A percentile compares a stretch with the other conserved stretches of the same genome.
These are phyloP conservation scores for Solanum dulcamara DNA, from an alignment of 257 asterid species.

Conservation along the genomic window DNA sequence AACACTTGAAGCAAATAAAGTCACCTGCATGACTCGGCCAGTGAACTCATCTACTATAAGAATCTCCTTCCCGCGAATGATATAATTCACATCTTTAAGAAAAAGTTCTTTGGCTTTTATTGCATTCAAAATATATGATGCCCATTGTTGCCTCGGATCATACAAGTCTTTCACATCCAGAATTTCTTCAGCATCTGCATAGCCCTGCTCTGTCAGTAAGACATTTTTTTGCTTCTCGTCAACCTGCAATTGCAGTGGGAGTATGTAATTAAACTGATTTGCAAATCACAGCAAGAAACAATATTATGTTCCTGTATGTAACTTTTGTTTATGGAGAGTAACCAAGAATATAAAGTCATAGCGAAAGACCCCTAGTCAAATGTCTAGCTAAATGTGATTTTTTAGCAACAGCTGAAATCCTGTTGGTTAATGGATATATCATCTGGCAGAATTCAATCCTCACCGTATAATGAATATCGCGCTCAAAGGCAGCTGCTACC, in stretches of 20 bases:
- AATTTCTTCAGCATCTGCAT: slow-evolving; percentile 97
- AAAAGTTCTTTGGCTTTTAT: slow-evolving; percentile 93
- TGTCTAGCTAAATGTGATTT: not conserved
- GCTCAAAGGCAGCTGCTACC: slow-evolving; percentile 82
- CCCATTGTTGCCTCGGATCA: slow-evolving; percentile 99
- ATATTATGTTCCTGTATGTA: not conserved
- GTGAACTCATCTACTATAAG: slow-evolving; percentile 96
- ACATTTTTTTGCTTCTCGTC: slow-evolving; percentile 90
- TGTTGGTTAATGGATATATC: not conserved
- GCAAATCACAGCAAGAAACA: not conserved
- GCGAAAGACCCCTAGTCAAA: not conserved
- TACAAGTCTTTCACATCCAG: slow-evolving; percentile 85
- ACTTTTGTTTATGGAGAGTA: not conserved
- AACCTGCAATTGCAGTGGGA: slow-evolving; percentile 47
- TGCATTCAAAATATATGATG: slow-evolving; percentile 86
- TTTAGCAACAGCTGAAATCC: not conserved
- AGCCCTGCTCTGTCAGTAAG: slow-evolving; percentile 88
- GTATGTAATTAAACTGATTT: not conserved
- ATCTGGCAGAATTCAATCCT: slow-evolving; percentile 19
- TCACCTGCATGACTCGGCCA: slow-evolving; percentile 99
- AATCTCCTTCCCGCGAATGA: slow-evolving; percentile 86
- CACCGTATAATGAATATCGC: slow-evolving; percentile 88
- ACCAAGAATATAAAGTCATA: not conserved
- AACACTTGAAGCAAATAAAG: not conserved
- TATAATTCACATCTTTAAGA: slow-evolving; percentile 88